Base-by-base conservation (phyloP, 1,284 basidiomycete genomes). In the Ustilago lituana region DNA sequence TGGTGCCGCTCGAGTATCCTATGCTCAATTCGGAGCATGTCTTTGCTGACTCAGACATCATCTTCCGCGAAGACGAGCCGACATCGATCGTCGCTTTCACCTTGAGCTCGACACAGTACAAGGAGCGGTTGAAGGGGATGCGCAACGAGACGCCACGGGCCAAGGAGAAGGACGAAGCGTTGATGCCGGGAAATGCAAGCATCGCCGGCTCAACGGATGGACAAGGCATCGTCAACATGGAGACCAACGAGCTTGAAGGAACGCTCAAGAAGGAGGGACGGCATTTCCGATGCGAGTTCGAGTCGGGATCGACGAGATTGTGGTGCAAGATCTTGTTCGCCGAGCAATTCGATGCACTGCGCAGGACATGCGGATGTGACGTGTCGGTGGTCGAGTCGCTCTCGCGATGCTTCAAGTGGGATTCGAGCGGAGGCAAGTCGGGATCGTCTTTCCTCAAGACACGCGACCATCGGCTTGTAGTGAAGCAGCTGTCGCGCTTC, bases 21-120 rank as follows among this genome's bases (percentile, higher is more conserved):
- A 79, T 87, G 83, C 56, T 67, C 38, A 68, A 73, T 35, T 73
- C 75, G 31, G 79, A 82, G 68, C 80, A 82, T 78, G 90, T 98
- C 46, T 98, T 98, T 83, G 88, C 92, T 26, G 95, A 98, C 79
- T 94, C 93, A 14, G 90, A 90, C 1, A 47, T 78, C 33, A 95
- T 98, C 45, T 91, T 98, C 23, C 88, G 96, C 20, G 95, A 94
- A 44, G 94, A 98, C 81, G 96, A 99, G 82, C 96, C 96, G 3
- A 97, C 94, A 0, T 97, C 94, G 9, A 96, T 98, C 76, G 95
- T 98, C 69, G 95, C 96, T 4, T 89, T 98, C 53, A 94, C 94
- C 9, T 85, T 99, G 40, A 93, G 92, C 76, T 94, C 94, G 3
- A 89, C 89, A 22, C 90, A 91, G 68, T 96, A 98, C 82, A 65